Percentiles rank a stretch among this genome's conserved stretches.
Evolutionary conservation across 345 rosid genomes (phyloP).

Genomic region (Excoecaria cochinchinensis): DNA sequence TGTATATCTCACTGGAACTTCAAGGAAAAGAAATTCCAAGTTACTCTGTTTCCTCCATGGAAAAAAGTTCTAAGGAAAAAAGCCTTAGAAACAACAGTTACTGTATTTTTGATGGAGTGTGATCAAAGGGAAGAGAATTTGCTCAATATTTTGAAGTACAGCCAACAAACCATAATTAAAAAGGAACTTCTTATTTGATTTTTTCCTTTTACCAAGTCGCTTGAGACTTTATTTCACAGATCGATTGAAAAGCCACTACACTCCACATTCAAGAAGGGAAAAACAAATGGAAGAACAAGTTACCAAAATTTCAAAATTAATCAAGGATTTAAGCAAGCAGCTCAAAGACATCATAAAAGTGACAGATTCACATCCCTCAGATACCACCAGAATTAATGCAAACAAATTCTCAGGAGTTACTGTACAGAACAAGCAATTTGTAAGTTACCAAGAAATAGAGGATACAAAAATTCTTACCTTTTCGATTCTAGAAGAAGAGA

Average conservation of each 20-base stretch:
- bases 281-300: neutral
- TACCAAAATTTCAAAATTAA: neutral
- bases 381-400: neutral
- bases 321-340: neutral
- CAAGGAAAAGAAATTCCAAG: too few relatives aligned
- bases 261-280: neutral
- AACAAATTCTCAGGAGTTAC: neutral
- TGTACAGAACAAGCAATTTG: neutral
- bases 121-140: too few relatives aligned
- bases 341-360: neutral
- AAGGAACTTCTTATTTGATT: neutral
- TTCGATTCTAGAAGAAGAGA: constrained; percentile 53
- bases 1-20: too few relatives aligned
- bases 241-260: neutral
- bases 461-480: constrained; percentile 37
- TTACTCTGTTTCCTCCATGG: too few relatives aligned
- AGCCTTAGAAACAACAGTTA: too few relatives aligned
- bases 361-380: neutral
- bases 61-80: too few relatives aligned
- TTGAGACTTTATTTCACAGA: neutral
- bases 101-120: too few relatives aligned
- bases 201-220: neutral
- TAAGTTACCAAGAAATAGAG: neutral
- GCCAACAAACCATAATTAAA: neutral
- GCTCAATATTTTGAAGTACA: too few relatives aligned